Evolutionary conservation across 139 green algal species (phyloP).

Genomic region (Micromonas commoda): DNA sequence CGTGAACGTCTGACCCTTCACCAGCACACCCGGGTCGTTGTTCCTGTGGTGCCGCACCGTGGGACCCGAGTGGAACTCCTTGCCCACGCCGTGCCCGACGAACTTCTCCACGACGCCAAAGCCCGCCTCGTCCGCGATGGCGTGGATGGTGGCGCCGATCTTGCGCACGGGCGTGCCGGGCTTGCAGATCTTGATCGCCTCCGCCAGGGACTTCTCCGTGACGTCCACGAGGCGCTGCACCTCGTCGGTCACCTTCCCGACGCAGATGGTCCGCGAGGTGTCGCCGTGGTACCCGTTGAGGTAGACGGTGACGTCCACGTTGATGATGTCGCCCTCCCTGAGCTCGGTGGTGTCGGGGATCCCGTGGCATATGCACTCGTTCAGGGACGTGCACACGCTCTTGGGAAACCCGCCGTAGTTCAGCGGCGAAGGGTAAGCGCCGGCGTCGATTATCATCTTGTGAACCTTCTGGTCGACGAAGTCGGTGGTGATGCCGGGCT

Average conservation of each 20-base stretch:
- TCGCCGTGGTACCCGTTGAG: conserved; percentile 94
- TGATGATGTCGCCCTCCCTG: conserved; percentile 85
- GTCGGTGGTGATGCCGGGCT: conserved; percentile 83
- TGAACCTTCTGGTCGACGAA: conserved; percentile 88
- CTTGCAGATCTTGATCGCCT: conserved; percentile 54
- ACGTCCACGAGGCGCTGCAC: conserved; percentile 63
- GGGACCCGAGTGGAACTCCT: conserved; percentile 79
- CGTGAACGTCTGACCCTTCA: conserved; percentile 85
- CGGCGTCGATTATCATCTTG: conserved; percentile 67
- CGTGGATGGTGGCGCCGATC: conserved; percentile 70
- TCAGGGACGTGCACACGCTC: conserved; percentile 92
- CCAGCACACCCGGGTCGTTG: conserved; percentile 18
- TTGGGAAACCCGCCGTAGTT: conserved; percentile 93
- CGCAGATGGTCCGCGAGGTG: conserved; percentile 67
- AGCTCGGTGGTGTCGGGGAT: conserved; percentile 68
- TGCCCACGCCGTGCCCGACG: conserved; percentile 82
- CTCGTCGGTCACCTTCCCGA: conserved; percentile 58
- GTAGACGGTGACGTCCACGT: conserved; percentile 96
- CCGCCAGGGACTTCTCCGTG: conserved; percentile 54
- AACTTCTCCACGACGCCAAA: conserved; percentile 41
- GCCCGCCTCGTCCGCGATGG: conserved; percentile 65
- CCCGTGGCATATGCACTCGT: conserved; percentile 96
- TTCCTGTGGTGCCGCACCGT: conserved; percentile 65
- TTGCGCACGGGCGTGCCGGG: conserved; percentile 64
- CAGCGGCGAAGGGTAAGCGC: conserved; percentile 89